phyloP scores from a whole-genome alignment of 1,284 basidiomycete species.

The Phellopilus nigrolimitatus region DNA sequence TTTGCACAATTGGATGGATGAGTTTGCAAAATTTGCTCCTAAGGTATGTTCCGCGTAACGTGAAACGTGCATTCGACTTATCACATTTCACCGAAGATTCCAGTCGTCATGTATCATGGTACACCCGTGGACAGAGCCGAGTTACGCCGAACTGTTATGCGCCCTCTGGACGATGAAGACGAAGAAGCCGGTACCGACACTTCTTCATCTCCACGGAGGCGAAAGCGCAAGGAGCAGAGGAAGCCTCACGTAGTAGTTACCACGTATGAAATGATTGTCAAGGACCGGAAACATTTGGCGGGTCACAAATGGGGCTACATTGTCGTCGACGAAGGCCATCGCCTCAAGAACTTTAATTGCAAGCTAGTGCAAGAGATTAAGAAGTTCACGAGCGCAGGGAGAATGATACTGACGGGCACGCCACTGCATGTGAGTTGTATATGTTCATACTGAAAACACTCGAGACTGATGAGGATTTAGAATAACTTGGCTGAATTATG shows the following conservation, averaged over 20 bases:
- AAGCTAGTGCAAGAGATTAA: constrained; percentile 90
- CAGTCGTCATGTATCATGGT: constrained; percentile 89
- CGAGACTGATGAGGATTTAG: constrained; percentile 28
- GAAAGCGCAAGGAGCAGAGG: constrained; percentile 24
- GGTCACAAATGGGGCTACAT: constrained; percentile 87
- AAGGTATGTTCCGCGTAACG: constrained; percentile 39
- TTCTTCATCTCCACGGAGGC: not conserved
- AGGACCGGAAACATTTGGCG: constrained; percentile 64
- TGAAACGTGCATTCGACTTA: not conserved
- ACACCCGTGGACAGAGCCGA: constrained; percentile 71
- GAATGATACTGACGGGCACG: constrained; percentile 92
- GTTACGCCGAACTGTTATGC: constrained; percentile 59
- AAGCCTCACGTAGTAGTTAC: constrained; percentile 84
- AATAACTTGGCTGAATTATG: constrained; percentile 94
- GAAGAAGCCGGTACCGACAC: constrained; percentile 11
- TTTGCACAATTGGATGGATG: constrained; percentile 87
- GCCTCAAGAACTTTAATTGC: constrained; percentile 91
- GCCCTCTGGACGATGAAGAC: constrained; percentile 18
- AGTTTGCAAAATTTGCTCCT: constrained; percentile 84
- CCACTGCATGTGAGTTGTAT: constrained; percentile 72
- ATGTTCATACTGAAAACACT: not conserved
- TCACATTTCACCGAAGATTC: constrained; percentile 49
- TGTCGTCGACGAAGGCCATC: constrained; percentile 94
- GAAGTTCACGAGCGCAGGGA: constrained; percentile 77
- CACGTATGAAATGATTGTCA: constrained; percentile 92